Base-by-base conservation (phyloP, 345 rosid genomes). In the Pelargonium nanum region DNA sequence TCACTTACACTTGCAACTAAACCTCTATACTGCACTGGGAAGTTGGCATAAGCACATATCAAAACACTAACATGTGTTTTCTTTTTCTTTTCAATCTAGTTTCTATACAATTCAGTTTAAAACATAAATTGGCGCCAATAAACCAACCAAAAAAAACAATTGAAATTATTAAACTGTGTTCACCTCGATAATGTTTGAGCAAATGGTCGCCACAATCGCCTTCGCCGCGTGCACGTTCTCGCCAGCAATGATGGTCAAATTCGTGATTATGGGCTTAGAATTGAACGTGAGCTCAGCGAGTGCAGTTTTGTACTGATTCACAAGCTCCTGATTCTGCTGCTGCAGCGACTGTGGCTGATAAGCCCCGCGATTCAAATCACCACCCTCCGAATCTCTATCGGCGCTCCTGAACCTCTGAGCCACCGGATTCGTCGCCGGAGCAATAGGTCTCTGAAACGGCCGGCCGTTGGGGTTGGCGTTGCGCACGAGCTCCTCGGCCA, bases 141-240 rank as follows among this genome's bases (percentile, higher is more conserved):
- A 17, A 26, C 19, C 4, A 20, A 53, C 20, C 23, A 22, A 1
- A 22, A 34, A 45, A 50, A 25, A 53, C 22, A 65, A 45, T 56
- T 55, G 61, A 34, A 26, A 30, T 30, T 34, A 22, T 32, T 40
- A 53, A 59, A 57, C 28, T 56, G 77, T 64, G 68, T 83, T 94
- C 96, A 94, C 99, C 97, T 94, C 99, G 70, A 90, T 67, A 78
- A 90, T 94, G 68, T 94, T 80, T 58, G 80, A 51, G 87, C 96
- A 90, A 78, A 94, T 74, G 24, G 87, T 79, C 58, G 86, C 67
- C 0, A 86, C 92, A 58, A 94, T 77, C 34, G 87, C 84, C 65
- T 86, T 94, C 8, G 99, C 99, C 10, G 89, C 86, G 21, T 84
- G 90, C 24, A 78, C 73, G 83, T 85, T 94, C 74, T 94, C 97